phyloP scores from a whole-genome alignment of 139 green algal genomes.

The Yamagishiella unicocca region DNA sequence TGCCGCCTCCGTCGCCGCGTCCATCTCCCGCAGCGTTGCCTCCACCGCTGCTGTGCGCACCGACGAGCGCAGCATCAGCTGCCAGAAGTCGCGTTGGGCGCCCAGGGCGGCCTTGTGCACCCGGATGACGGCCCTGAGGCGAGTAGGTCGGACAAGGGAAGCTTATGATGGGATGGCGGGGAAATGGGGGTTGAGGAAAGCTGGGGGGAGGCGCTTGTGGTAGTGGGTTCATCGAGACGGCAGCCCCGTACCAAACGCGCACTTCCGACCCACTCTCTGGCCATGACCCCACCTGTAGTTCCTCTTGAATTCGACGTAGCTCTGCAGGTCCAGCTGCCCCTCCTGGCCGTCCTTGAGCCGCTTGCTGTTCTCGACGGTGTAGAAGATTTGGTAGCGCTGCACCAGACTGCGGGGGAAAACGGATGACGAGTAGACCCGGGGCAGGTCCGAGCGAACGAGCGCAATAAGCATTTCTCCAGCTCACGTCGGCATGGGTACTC shows the following conservation, averaged over 20 bases:
- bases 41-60: background rate
- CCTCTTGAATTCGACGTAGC: slow-evolving; percentile 43
- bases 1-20: background rate
- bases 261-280: too few species aligned
- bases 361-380: slow-evolving; percentile 46
- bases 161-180: background rate
- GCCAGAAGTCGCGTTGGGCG: slow-evolving; percentile 43
- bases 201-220: too few species aligned
- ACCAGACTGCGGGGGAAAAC: slow-evolving; percentile 27
- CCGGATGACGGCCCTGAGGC: slow-evolving; percentile 35
- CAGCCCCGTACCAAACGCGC: too few species aligned
- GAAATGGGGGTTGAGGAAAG: too few species aligned
- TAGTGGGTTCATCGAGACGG: too few species aligned
- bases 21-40: background rate
- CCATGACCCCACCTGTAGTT: slow-evolving; percentile 33
- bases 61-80: background rate
- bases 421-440: background rate
- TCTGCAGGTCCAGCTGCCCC: slow-evolving; percentile 36
- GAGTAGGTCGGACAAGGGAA: too few species aligned
- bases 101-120: slow-evolving; percentile 49
- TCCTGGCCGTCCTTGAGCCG: slow-evolving; percentile 37
- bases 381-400: slow-evolving; percentile 53
- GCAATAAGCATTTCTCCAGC: slow-evolving; percentile 36
- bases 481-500: background rate
- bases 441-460: background rate